A percentile compares a stretch with the other conserved stretches of the same genome.
These are phyloP conservation scores for Hansenula anomala DNA, from an alignment of 1,139 yeast species.

Conservation along the genomic window DNA sequence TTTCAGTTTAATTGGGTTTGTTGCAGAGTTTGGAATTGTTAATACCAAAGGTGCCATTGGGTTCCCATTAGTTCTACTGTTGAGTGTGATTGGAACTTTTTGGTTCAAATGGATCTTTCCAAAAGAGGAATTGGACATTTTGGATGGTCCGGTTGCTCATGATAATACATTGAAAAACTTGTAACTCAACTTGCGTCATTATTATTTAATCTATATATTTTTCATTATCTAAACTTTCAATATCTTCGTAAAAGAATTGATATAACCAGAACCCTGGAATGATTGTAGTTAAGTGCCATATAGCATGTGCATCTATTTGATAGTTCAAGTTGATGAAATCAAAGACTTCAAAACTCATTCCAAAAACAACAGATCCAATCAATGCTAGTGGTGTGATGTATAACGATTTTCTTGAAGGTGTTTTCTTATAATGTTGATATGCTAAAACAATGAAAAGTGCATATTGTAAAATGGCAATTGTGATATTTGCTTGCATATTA, in stretches of 20 bases:
- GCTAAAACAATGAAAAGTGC: slow-evolving; percentile 29
- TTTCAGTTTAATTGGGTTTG: slow-evolving; percentile 63
- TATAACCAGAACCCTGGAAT: slow-evolving; percentile 44
- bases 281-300: slow-evolving; percentile 85
- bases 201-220: slow-evolving; percentile 11
- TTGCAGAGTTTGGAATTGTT: slow-evolving; percentile 80
- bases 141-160: slow-evolving; percentile 51
- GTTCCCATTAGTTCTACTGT: slow-evolving; percentile 80
- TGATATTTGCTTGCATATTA: slow-evolving; percentile 87
- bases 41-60: slow-evolving; percentile 91
- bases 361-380: slow-evolving; percentile 52
- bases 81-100: slow-evolving; percentile 57
- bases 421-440: slow-evolving; percentile 24
- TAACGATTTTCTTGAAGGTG: slow-evolving; percentile 21
- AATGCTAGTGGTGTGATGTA: slow-evolving; percentile 41
- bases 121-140: slow-evolving; percentile 46
- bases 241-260: slow-evolving; percentile 30
- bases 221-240: slow-evolving; percentile 12
- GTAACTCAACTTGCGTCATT: no score
- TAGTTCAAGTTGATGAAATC: slow-evolving; percentile 77
- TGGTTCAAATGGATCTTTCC: slow-evolving; percentile 63
- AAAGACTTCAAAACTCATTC: slow-evolving; percentile 83
- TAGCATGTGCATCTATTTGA: slow-evolving; percentile 84
- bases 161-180: slow-evolving; percentile 32
- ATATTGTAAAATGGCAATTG: slow-evolving; percentile 74